phyloP scores from a whole-genome alignment of 2,329 filamentous ascomycete genomes.

The Talaromyces sp. region DNA sequence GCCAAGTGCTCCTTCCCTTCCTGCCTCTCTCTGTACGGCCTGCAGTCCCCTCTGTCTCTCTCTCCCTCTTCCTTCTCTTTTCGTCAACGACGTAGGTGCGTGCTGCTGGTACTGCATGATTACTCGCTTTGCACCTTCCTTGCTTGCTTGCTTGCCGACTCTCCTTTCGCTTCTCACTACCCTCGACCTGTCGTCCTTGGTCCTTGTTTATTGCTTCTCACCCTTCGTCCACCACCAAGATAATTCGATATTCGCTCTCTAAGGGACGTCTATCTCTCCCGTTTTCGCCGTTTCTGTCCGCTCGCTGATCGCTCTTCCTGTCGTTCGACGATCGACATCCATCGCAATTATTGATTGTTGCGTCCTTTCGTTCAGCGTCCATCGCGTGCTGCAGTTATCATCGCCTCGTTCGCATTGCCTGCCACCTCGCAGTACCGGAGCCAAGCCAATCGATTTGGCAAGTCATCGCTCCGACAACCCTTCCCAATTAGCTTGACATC shows the following conservation, averaged over 20 bases:
- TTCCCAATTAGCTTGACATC: not conserved
- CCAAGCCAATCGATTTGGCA: constrained; percentile 7
- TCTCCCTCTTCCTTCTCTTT: not conserved
- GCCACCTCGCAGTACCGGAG: not conserved
- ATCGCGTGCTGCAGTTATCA: constrained; percentile 3
- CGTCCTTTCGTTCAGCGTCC: not conserved
- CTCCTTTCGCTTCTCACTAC: constrained; percentile 2
- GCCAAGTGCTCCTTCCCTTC: not conserved
- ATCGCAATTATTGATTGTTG: not conserved
- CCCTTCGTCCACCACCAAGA: constrained; percentile 4
- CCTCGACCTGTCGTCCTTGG: not conserved
- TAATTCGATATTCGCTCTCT: not conserved
- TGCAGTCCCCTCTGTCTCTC: not conserved
- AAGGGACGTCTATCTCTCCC: not conserved
- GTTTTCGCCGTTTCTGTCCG: not conserved
- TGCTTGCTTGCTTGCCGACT: not conserved
- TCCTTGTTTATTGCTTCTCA: not conserved
- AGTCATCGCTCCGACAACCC: not conserved
- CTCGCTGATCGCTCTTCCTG: not conserved
- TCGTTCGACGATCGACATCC: not conserved
- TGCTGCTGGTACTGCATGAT: constrained; percentile 5
- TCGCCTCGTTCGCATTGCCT: not conserved
- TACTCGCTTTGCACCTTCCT: constrained; percentile 7
- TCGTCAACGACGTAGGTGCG: not conserved
- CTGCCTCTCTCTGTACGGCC: not conserved